Conservation (phyloP, 495 filamentous ascomycete species). For the Aspergillus baeticus region DNA sequence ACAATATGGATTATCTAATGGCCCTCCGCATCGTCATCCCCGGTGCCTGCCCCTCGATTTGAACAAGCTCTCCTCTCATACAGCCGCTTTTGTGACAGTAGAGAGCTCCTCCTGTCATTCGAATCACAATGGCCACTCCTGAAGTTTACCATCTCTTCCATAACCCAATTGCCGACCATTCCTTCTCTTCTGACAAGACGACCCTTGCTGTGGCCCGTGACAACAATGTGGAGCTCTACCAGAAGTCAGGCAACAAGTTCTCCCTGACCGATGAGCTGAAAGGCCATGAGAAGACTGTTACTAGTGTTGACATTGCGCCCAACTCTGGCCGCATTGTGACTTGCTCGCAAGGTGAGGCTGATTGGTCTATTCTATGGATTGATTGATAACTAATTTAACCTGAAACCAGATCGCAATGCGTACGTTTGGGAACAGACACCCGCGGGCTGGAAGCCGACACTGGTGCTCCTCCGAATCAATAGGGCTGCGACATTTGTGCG, state of each 20-base stretch:
- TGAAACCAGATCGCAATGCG: constrained; percentile 83
- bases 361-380: neutral
- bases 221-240: constrained; percentile 87
- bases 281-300: constrained; percentile 95
- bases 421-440: constrained; percentile 95
- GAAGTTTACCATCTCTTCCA: constrained; percentile 98
- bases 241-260: constrained; percentile 70
- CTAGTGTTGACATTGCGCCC: constrained; percentile 92
- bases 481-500: constrained; percentile 94
- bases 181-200: constrained; percentile 87
- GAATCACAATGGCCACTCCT: constrained; percentile 67
- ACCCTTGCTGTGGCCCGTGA: constrained; percentile 91
- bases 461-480: constrained; percentile 96
- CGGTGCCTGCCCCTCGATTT: neutral
- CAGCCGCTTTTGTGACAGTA: constrained; percentile 68
- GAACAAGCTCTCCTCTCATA: neutral
- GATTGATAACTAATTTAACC: neutral
- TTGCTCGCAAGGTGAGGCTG: constrained; percentile 80
- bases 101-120: constrained; percentile 99
- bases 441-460: constrained; percentile 91
- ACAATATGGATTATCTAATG: constrained; percentile 29
- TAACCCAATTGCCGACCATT: constrained; percentile 93
- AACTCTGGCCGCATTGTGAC: constrained; percentile 89
- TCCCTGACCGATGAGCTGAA: constrained; percentile 86
- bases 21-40: neutral